Evolutionary conservation across 495 filamentous ascomycete genomes (phyloP).

Genomic region (Podospora conica): DNA sequence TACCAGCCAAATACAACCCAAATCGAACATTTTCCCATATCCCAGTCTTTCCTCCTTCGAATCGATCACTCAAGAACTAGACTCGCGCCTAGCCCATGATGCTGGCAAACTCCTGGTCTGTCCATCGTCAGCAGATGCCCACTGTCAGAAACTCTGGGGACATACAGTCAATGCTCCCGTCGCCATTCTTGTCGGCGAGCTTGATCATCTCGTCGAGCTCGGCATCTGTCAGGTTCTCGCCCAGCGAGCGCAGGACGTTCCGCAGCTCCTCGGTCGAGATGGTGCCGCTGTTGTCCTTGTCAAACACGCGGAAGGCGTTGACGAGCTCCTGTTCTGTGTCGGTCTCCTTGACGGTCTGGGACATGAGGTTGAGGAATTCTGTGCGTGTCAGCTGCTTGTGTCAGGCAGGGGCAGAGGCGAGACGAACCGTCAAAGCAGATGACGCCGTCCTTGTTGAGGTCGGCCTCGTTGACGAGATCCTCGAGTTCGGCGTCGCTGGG

Average conservation of each 20-base stretch:
- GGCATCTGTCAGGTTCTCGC: constrained; percentile 41
- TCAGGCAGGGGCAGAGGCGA: background rate
- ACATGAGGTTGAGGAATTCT: constrained; percentile 48
- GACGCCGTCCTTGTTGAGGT: constrained; percentile 40
- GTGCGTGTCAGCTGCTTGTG: background rate
- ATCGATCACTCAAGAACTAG: background rate
- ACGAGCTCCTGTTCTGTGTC: constrained; percentile 43
- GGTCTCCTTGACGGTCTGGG: constrained; percentile 30
- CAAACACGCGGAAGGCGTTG: constrained; percentile 45
- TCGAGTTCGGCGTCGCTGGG: constrained; percentile 37
- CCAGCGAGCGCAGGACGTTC: constrained; percentile 40
- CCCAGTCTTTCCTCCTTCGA: background rate
- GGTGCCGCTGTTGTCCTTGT: constrained; percentile 43
- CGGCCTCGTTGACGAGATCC: constrained; percentile 44
- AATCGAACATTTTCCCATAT: background rate
- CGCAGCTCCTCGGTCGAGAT: constrained; percentile 42
- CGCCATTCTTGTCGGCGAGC: constrained; percentile 41
- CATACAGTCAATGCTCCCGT: constrained; percentile 46
- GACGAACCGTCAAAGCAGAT: constrained; percentile 40
- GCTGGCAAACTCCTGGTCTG: constrained; percentile 93
- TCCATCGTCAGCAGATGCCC: constrained; percentile 4
- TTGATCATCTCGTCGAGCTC: constrained; percentile 47
- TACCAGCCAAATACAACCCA: background rate
- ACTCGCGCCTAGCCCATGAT: constrained; percentile 57
- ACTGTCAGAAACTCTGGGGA: background rate